A percentile compares a stretch with the other conserved stretches of the same genome.
Conservation (phyloP, 768 basidiomycete species). For the Leccinum aurantiacum region DNA sequence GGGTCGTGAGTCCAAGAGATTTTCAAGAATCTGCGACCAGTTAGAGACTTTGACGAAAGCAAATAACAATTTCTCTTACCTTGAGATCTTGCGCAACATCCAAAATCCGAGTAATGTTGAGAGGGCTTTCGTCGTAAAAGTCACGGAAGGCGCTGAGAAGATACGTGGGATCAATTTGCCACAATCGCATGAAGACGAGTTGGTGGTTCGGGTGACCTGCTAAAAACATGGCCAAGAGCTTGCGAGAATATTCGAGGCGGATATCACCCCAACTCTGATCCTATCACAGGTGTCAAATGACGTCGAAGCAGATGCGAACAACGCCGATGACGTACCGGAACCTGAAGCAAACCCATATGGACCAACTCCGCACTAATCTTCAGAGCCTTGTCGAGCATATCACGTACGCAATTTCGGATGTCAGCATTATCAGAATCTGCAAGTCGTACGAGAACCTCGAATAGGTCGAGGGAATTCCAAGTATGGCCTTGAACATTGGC, state of each 20-base stretch:
- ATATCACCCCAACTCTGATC: constrained; percentile 87
- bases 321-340: constrained; percentile 68
- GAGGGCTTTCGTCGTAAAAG: constrained; percentile 87
- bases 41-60: constrained; percentile 8
- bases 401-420: constrained; percentile 73
- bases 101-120: constrained; percentile 91
- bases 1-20: constrained; percentile 86
- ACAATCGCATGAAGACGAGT: constrained; percentile 94
- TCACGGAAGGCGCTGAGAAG: constrained; percentile 87
- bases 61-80: constrained; percentile 42
- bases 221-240: constrained; percentile 85
- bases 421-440: constrained; percentile 72
- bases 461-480: constrained; percentile 93
- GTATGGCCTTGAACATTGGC: constrained; percentile 88
- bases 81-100: constrained; percentile 96
- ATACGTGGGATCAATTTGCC: constrained; percentile 86
- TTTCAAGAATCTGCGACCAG: constrained; percentile 72
- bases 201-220: constrained; percentile 93
- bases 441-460: constrained; percentile 81
- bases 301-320: not conserved
- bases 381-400: constrained; percentile 92
- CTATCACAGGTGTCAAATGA: constrained; percentile 30
- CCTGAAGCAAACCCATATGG: constrained; percentile 88
- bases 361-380: constrained; percentile 94
- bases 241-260: constrained; percentile 82